These are phyloP conservation scores for Paulownia fortunei DNA, from an alignment of 257 asterid genomes.

Conservation along the genomic window DNA sequence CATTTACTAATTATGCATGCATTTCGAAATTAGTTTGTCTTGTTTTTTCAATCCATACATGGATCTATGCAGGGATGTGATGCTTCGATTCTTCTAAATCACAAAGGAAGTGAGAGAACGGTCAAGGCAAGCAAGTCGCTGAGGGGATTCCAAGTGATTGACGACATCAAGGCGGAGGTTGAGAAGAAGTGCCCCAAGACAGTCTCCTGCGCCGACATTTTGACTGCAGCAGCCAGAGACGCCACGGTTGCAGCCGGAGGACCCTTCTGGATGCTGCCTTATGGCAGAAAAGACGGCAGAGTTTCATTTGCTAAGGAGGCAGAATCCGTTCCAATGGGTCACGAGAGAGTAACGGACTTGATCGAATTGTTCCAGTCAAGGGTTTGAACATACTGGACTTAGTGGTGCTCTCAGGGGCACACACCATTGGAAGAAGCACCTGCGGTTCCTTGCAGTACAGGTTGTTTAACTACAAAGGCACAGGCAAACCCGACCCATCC, in stretches of 20 bases:
- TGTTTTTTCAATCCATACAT: background rate
- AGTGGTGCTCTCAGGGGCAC: constrained; percentile 78
- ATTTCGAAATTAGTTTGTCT: background rate
- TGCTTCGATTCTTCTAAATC: constrained; percentile 59
- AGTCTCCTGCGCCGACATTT: constrained; percentile 71
- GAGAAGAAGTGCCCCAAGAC: constrained; percentile 59
- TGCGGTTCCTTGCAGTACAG: constrained; percentile 69
- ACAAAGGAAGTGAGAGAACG: constrained; percentile 54
- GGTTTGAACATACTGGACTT: constrained; percentile 59
- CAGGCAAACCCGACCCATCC: constrained; percentile 51
- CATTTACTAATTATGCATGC: background rate
- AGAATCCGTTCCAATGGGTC: constrained; percentile 50
- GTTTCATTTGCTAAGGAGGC: constrained; percentile 48
- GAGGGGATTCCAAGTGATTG: constrained; percentile 54
- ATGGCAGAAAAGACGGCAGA: constrained; percentile 62
- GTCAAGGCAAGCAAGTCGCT: constrained; percentile 52
- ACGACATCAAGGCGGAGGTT: constrained; percentile 55
- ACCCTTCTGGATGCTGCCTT: constrained; percentile 63
- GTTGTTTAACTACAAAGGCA: constrained; percentile 58
- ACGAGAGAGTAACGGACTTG: constrained; percentile 50
- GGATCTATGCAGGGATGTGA: constrained; percentile 56
- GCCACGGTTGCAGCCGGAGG: constrained; percentile 60
- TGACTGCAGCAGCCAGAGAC: constrained; percentile 61
- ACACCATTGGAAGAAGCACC: constrained; percentile 72
- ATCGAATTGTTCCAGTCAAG: constrained; percentile 57